Percentiles rank a stretch among this genome's conserved stretches.
Conservation (phyloP, 345 rosid genomes). For the Acer saccharum region DNA sequence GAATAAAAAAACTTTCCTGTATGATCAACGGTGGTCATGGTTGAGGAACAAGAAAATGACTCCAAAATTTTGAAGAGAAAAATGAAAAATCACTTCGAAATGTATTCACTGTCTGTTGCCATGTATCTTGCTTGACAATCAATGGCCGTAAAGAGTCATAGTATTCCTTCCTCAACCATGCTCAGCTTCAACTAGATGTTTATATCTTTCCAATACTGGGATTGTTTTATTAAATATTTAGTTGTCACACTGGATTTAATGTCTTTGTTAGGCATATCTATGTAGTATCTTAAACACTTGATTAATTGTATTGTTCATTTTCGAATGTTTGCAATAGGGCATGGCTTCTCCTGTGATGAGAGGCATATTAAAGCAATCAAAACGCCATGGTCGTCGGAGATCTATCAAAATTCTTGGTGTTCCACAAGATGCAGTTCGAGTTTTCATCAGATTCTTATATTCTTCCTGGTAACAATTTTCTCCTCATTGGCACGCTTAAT, state of each 20-base stretch:
- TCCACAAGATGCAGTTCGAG: slow-evolving; percentile 66
- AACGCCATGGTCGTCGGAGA: slow-evolving; percentile 42
- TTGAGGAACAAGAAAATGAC: slow-evolving; percentile 5
- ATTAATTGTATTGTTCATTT: slow-evolving; percentile 2
- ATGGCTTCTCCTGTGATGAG: slow-evolving; percentile 76
- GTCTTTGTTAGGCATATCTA: slow-evolving; percentile 1
- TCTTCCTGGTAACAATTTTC: slow-evolving; percentile 64
- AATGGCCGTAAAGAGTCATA: no score
- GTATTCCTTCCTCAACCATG: no score
- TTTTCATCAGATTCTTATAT: slow-evolving; percentile 75
- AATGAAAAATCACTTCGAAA: not conserved
- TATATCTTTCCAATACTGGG: not conserved
- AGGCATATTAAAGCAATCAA: slow-evolving; percentile 72
- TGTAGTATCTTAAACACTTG: slow-evolving; percentile 15
- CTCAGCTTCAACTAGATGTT: not conserved
- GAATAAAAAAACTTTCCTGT: not conserved
- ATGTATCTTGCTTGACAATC: no score
- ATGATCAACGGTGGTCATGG: not conserved
- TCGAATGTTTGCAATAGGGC: slow-evolving; percentile 48
- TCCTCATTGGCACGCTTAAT: not conserved
- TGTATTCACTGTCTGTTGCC: not conserved
- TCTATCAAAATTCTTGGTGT: slow-evolving; percentile 71
- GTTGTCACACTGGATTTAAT: not conserved
- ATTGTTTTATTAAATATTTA: not conserved
- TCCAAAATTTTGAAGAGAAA: not conserved